These are phyloP conservation scores for Globisporangium polare DNA, from an alignment of 352 stramenopile species.

Conservation along the genomic window DNA sequence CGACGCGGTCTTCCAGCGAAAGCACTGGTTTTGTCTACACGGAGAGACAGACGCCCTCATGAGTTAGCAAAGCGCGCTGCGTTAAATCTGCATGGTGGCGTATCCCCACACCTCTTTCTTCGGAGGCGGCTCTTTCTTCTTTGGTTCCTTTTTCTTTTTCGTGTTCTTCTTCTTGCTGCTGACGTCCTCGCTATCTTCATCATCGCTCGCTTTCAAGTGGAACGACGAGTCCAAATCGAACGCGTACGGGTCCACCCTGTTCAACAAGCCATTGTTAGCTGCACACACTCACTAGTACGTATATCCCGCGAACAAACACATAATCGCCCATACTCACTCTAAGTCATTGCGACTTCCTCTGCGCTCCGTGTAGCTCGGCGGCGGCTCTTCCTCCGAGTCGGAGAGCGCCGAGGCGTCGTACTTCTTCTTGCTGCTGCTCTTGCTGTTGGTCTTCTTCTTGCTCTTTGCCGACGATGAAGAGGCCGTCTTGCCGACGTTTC, in stretches of 20 bases:
- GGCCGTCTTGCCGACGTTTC: slow-evolving; percentile 20
- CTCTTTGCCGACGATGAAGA: slow-evolving; percentile 9
- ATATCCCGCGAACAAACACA: neutral
- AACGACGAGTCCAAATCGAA: slow-evolving; percentile 58
- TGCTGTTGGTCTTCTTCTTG: slow-evolving; percentile 25
- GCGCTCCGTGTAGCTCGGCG: slow-evolving; percentile 51
- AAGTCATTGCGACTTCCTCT: slow-evolving; percentile 15
- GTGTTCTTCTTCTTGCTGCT: slow-evolving; percentile 11
- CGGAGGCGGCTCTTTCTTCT: slow-evolving; percentile 19
- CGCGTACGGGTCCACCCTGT: slow-evolving; percentile 63
- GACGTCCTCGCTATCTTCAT: slow-evolving; percentile 14
- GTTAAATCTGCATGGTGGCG: neutral
- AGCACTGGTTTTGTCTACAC: slow-evolving; percentile 23
- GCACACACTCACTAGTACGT: neutral
- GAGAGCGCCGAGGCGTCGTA: slow-evolving; percentile 20
- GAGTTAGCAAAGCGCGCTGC: neutral
- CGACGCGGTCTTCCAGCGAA: slow-evolving; percentile 70
- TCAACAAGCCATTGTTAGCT: neutral
- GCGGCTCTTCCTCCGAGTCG: slow-evolving; percentile 49
- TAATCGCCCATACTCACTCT: slow-evolving; percentile 19
- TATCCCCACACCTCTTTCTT: slow-evolving; percentile 25
- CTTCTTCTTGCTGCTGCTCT: slow-evolving; percentile 11
- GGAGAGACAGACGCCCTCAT: neutral
- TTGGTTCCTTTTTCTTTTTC: slow-evolving; percentile 25
- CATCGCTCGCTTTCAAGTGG: slow-evolving; percentile 22